Conservation (phyloP, 2,329 filamentous ascomycete species). For the Colletotrichum lini region DNA sequence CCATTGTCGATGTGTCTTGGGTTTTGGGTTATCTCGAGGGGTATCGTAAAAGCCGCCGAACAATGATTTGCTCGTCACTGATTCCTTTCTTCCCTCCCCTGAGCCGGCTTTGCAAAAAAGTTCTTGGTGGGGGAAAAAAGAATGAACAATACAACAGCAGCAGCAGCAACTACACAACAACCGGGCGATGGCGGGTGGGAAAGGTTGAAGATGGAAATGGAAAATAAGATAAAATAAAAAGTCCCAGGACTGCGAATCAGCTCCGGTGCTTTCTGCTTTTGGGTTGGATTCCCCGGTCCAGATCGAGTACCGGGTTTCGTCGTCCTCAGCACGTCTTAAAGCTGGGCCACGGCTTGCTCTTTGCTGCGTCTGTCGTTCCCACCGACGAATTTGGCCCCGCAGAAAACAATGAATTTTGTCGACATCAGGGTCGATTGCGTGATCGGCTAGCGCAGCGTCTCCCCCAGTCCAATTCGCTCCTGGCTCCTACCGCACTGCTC, state of each 20-base stretch:
- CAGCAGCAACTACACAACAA: slow-evolving; percentile 14
- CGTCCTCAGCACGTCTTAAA: slow-evolving; percentile 13
- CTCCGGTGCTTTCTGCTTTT: slow-evolving; percentile 33
- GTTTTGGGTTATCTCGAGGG: slow-evolving; percentile 1
- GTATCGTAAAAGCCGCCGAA: slow-evolving; percentile 12
- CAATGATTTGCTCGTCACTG: not conserved
- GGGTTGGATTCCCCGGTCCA: slow-evolving; percentile 33
- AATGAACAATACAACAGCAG: not conserved
- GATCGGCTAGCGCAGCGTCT: slow-evolving; percentile 50
- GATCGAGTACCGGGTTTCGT: slow-evolving; percentile 14
- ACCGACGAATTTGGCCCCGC: slow-evolving; percentile 38
- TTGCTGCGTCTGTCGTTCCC: slow-evolving; percentile 27
- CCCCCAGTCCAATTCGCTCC: slow-evolving; percentile 40
- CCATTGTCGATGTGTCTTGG: slow-evolving; percentile 38
- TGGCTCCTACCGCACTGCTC: slow-evolving; percentile 35
- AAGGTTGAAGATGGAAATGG: not conserved
- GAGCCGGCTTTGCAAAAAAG: not conserved
- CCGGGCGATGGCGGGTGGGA: not conserved
- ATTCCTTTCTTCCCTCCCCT: not conserved
- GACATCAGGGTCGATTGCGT: slow-evolving; percentile 51
- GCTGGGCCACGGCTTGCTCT: slow-evolving; percentile 14
- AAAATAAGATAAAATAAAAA: slow-evolving; percentile 5
- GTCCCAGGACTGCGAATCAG: slow-evolving; percentile 25
- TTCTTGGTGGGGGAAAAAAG: not conserved
- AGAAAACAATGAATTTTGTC: slow-evolving; percentile 43